Evolutionary conservation across 116 monocot species (phyloP), one percentile per base, ranked within the genome.

Genomic region (Zostera marina): DNA sequence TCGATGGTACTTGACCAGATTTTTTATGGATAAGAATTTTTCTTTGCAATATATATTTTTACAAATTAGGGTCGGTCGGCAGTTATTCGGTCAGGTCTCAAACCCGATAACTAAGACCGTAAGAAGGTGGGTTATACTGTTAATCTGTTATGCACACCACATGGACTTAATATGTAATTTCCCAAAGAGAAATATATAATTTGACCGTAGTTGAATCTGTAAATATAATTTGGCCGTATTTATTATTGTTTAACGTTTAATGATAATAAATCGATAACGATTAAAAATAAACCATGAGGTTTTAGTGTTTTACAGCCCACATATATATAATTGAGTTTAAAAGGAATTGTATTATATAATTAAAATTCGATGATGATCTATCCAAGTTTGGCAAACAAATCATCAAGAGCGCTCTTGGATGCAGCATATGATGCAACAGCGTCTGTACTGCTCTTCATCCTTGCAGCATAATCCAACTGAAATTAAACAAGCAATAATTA

Each of bases 381-480:
- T 26, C 92, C 92, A 14, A 93, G 63, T 67, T 87, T 93, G 71
- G 81, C 60, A 12, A 93, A 10, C 53, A 93, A 80, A 61, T 79
- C 72, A 24, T 72, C 76, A 5, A 92, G 61, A 41, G 69, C 76
- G 14, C 81, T 72, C 56, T 73, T 83, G 54, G 92, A 74, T 53
- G 41, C 58, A 1, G 78, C 72, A 11, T 83, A 92, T 57, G 71
- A 87, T 51, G 86, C 87, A 72, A 74, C 87, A 0, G 92, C 92
- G 48, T 79, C 62, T 22, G 57, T 0, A 13, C 63, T 5, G 83
- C 75, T 86, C 87, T 92, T 92, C 22, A 76, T 74, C 76, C 86
- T 92, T 4, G 87, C 92, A 5, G 87, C 92, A 62, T 92, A 70
- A 46, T 87, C 80, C 48, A 92, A 72, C 92, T 92, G 77, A 7